Evolutionary conservation across 2,329 filamentous ascomycete species (phyloP), one percentile per base, ranked within the genome.

Genomic region (Pyricularia grisea): DNA sequence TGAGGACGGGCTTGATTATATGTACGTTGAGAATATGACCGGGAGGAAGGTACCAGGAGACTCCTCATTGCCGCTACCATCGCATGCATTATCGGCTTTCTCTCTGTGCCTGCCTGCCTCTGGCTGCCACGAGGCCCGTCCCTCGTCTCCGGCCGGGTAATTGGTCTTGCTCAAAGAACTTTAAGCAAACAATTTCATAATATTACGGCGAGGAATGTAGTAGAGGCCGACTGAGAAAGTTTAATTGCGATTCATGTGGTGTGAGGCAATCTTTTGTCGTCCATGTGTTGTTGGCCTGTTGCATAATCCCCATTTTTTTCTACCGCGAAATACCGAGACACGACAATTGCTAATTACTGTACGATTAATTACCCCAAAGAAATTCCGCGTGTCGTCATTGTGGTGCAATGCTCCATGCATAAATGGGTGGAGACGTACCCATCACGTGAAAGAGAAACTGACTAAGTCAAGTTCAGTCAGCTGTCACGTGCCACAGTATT

Each of bases 11-110:
- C 9, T 27, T 28, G 31, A 10, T 17, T 14, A 30, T 63, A n/a
- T 63, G 30, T 68, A 68, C 67, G n/a, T 31, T 61, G 28, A 36
- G 31, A 17, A 27, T 63, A 42, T 36, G 50, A 58, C 30, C 67
- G 67, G 28, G 30, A 33, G 23, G 42, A 58, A 30, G 66, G 17
- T 50, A 67, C 36, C 42, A 58, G 25, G 25, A 68, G 67, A 60
- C 30, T 23, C 55, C 67, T 68, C 67, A 68, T 60, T 68, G 50
- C 33, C 23, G 67, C 31, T 63, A 58, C 67, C 67, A 68, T 68
- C 60, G 60, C 27, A 63, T 28, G 60, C 28, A 63, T 27, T 17
- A 25, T 30, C 12, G 60, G 60, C 25, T 23, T 23, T 63, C 60
- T 25, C 25, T 27, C 9, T 20, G 25, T 63, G 25, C 28, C 60